Percentiles rank a stretch among this genome's conserved stretches.
Evolutionary conservation across 768 basidiomycete species (phyloP).

Genomic region (Leccinum rimulosum): DNA sequence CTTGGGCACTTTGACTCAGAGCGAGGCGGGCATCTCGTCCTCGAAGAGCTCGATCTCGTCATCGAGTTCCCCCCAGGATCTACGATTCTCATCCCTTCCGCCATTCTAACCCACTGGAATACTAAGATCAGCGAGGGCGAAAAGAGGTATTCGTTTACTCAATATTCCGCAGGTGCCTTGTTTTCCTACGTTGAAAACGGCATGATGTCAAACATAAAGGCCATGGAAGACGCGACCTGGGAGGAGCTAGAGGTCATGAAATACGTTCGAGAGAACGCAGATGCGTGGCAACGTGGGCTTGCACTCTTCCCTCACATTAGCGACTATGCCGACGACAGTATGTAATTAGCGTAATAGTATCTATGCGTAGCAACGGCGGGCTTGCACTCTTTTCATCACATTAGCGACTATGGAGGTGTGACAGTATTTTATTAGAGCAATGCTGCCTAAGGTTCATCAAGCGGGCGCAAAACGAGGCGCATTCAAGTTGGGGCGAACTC

Average conservation of each 20-base stretch:
- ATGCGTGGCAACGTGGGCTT: not conserved
- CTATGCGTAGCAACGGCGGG: too few species aligned
- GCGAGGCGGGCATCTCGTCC: not conserved
- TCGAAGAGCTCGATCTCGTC: not conserved
- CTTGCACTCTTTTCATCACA: too few species aligned
- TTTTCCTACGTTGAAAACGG: slow-evolving; percentile 11
- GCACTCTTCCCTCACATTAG: not conserved
- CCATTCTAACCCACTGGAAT: slow-evolving; percentile 2
- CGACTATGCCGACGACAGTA: not conserved
- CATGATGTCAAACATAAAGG: not conserved
- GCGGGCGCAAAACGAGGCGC: too few species aligned
- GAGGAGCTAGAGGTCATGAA: not conserved
- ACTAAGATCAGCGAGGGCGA: not conserved
- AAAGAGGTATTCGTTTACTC: slow-evolving; percentile 3
- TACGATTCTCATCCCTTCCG: not conserved
- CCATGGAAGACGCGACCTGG: not conserved
- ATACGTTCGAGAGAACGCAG: not conserved
- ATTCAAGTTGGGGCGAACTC: too few species aligned
- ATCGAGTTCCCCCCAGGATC: not conserved
- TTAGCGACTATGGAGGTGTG: too few species aligned
- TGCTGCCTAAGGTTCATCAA: too few species aligned
- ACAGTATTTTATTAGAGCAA: too few species aligned
- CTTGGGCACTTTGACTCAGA: not conserved
- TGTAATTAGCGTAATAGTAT: too few species aligned
- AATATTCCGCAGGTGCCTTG: not conserved